These are phyloP conservation scores for Hypoxylon sp. DNA, from an alignment of 2,329 filamentous ascomycete genomes.

Conservation along the genomic window DNA sequence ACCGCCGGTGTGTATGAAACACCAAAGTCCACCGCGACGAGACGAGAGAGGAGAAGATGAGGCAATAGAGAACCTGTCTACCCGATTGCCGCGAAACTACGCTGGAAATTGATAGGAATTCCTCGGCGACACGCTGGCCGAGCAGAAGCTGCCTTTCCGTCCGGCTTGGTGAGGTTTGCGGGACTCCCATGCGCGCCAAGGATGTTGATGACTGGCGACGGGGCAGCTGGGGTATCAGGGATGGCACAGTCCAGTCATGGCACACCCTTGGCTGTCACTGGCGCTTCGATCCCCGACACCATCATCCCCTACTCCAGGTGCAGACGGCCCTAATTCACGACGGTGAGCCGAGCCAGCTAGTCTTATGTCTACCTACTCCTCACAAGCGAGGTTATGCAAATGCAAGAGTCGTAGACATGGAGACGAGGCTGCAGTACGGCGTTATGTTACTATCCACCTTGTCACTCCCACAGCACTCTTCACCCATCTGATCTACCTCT, in stretches of 20 bases:
- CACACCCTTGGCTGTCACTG: conserved; percentile 32
- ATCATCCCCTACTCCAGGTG: conserved; percentile 24
- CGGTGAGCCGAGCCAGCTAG: conserved; percentile 11
- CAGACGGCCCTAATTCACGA: conserved; percentile 30
- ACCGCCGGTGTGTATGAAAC: conserved; percentile 16
- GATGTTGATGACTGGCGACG: conserved; percentile 20
- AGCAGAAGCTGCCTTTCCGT: conserved; percentile 32
- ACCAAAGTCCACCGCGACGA: conserved; percentile 6
- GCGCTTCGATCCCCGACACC: conserved; percentile 31
- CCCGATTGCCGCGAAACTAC: conserved; percentile 22
- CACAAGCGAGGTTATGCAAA: conserved; percentile 26
- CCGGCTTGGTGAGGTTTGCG: conserved; percentile 35
- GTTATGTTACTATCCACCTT: conserved; percentile 22
- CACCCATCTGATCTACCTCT: conserved; percentile 16
- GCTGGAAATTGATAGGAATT: conserved; percentile 25
- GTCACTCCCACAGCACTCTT: conserved; percentile 15
- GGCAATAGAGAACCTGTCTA: conserved; percentile 7
- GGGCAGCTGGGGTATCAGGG: conserved; percentile 35
- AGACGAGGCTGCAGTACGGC: conserved; percentile 33
- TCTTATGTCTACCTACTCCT: conserved; percentile 13
- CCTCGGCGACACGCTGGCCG: conserved; percentile 36
- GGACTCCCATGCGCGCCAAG: conserved; percentile 37
- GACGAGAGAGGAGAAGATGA: not conserved
- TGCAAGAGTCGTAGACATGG: conserved; percentile 18
- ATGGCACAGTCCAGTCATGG: conserved; percentile 34